Evolutionary conservation across 2,329 filamentous ascomycete species (phyloP).

Genomic region (Phoma sp.): DNA sequence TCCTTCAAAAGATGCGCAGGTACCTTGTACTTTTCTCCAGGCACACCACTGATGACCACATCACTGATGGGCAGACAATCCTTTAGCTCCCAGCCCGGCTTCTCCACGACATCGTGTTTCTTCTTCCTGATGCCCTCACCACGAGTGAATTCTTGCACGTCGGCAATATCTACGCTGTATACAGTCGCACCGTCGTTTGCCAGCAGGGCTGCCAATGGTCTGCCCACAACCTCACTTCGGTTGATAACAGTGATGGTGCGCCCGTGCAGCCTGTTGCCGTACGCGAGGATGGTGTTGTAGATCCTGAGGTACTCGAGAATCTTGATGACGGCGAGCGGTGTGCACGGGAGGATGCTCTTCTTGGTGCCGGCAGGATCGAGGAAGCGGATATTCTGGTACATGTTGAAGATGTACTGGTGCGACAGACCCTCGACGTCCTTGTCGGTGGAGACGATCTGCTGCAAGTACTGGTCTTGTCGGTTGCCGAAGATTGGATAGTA

Average conservation of each 20-base stretch:
- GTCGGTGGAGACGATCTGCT: conserved; percentile 86
- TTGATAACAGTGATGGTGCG: conserved; percentile 97
- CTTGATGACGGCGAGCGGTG: conserved; percentile 94
- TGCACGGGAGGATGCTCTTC: conserved; percentile 95
- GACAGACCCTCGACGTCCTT: conserved; percentile 97
- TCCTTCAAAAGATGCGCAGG: conserved; percentile 82
- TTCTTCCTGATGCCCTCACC: conserved; percentile 85
- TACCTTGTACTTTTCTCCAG: conserved; percentile 87
- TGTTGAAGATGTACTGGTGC: conserved; percentile 96
- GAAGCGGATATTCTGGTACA: conserved; percentile 98
- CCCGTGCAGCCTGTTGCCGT: conserved; percentile 91
- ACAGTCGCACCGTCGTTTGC: conserved; percentile 96
- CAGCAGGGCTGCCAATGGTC: conserved; percentile 88
- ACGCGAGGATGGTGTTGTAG: conserved; percentile 93
- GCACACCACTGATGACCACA: conserved; percentile 93
- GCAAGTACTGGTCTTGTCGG: conserved; percentile 90
- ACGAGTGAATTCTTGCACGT: conserved; percentile 89
- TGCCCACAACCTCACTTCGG: conserved; percentile 91
- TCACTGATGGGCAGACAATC: conserved; percentile 88
- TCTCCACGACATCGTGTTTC: conserved; percentile 85
- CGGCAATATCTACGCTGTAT: conserved; percentile 91
- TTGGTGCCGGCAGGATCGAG: conserved; percentile 80
- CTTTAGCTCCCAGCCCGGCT: conserved; percentile 79
- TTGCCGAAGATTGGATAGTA: conserved; percentile 98
- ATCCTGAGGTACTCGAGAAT: conserved; percentile 95